Base-by-base conservation (phyloP, 73 alveolate genomes). In the Symbiodinium pilosum region DNA sequence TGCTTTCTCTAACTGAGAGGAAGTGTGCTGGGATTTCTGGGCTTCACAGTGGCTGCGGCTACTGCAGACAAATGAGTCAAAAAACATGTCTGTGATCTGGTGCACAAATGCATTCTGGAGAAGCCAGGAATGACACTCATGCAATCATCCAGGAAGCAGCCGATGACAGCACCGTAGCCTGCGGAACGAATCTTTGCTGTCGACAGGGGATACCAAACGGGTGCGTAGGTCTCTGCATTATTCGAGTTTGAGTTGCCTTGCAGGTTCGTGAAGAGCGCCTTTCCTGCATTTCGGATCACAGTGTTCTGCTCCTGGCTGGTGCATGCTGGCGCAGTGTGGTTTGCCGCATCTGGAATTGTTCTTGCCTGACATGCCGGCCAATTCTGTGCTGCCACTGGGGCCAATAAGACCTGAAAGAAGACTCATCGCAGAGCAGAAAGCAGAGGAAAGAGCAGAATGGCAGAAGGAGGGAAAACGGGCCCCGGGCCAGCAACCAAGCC, bases 201-300 rank as follows among this genome's bases (percentile, higher is more conserved):
- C 26, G 73, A n/a, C 32, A 54, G 73, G 64, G 7, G 64, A n/a
- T 30, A 16, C 28, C 68, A 51, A 26, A 54, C 3, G 73, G 34
- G 20, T 26, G 73, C 73, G 12, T n/a, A n/a, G n/a, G n/a, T n/a
- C n/a, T n/a, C n/a, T n/a, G n/a, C n/a, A n/a, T n/a, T n/a, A n/a
- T n/a, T n/a, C n/a, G n/a, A n/a, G n/a, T n/a, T n/a, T n/a, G n/a
- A n/a, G n/a, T 47, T 6, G 34, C 81, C 98, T 89, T 93, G 98
- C 81, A 93, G 39, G 84, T 93, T 93, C n/a, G 98, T 93, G 93
- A 93, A 93, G 83, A 93, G 98, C 84, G 98, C 98, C 92, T 93
- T 84, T 38, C 98, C 98, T 34, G 98, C 98, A 30, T 93, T 93
- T 93, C 98, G 91, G 36, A 93, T 93, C 98, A 93, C 98, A 11